These are phyloP conservation scores for Blastobotrys ciferrii DNA, from an alignment of 1,139 yeast genomes.

Conservation along the genomic window DNA sequence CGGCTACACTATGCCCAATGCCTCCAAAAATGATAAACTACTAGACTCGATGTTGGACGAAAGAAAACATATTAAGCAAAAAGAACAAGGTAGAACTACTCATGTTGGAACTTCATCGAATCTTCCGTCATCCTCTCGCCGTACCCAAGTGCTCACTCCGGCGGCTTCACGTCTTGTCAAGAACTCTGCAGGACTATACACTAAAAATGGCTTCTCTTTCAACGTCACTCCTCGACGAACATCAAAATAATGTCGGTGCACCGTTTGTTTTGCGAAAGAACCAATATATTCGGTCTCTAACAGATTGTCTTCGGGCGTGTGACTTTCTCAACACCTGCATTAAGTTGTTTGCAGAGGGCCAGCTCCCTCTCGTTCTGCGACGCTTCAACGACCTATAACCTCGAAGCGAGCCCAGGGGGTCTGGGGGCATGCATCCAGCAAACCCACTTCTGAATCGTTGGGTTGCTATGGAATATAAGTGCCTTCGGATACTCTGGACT, in stretches of 20 bases:
- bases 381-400: too few relatives aligned
- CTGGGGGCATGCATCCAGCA: too few relatives aligned
- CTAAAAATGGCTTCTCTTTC: background rate
- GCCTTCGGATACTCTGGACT: too few relatives aligned
- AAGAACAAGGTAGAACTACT: background rate
- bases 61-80: background rate
- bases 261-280: conserved; percentile 8
- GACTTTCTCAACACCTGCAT: too few relatives aligned
- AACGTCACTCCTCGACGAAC: conserved; percentile 1
- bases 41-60: background rate
- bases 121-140: background rate
- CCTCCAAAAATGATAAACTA: conserved; percentile 18
- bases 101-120: conserved; percentile 6
- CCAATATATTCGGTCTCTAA: too few relatives aligned
- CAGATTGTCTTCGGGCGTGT: too few relatives aligned
- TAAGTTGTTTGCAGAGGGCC: too few relatives aligned
- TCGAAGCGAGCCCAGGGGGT: too few relatives aligned
- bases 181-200: background rate
- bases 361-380: too few relatives aligned
- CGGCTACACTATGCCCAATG: conserved; percentile 17
- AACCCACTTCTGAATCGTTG: too few relatives aligned
- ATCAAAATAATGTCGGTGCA: background rate
- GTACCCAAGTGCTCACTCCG: conserved; percentile 19
- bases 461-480: too few relatives aligned
- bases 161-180: conserved; percentile 22